Evolutionary conservation across 2,329 filamentous ascomycete genomes (phyloP).

Genomic region (Passalora sequoiae): DNA sequence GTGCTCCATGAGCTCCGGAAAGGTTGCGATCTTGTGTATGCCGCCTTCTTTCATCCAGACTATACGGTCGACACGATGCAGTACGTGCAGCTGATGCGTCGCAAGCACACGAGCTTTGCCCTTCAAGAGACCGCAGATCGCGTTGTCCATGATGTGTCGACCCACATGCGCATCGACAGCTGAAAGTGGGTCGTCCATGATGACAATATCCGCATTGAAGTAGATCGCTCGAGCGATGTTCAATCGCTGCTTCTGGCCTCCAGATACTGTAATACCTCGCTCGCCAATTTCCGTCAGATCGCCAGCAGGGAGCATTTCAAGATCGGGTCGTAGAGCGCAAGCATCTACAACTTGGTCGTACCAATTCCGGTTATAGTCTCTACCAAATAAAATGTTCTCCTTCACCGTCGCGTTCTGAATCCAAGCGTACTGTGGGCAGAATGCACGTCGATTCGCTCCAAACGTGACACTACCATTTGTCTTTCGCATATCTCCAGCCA

Average conservation of each 20-base stretch:
- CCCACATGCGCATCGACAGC: slow-evolving; percentile 57
- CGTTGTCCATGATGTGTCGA: slow-evolving; percentile 79
- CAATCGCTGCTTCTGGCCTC: slow-evolving; percentile 88
- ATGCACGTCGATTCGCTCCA: slow-evolving; percentile 69
- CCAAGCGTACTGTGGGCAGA: slow-evolving; percentile 96
- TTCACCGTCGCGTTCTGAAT: slow-evolving; percentile 86
- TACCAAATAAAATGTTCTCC: slow-evolving; percentile 89
- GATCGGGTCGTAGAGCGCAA: slow-evolving; percentile 76
- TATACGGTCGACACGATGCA: slow-evolving; percentile 84
- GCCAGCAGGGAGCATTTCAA: slow-evolving; percentile 87
- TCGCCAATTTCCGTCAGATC: slow-evolving; percentile 93
- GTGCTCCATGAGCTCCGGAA: slow-evolving; percentile 75
- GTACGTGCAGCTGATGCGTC: slow-evolving; percentile 90
- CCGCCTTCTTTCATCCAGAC: slow-evolving; percentile 86
- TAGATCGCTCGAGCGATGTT: slow-evolving; percentile 82
- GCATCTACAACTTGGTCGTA: slow-evolving; percentile 79
- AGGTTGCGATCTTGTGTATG: slow-evolving; percentile 82
- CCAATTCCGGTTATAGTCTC: slow-evolving; percentile 66
- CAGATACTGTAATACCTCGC: slow-evolving; percentile 89
- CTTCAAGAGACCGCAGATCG: slow-evolving; percentile 81
- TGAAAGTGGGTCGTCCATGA: slow-evolving; percentile 61
- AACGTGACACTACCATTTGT: slow-evolving; percentile 68
- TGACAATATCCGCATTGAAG: slow-evolving; percentile 57
- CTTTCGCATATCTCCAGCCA: slow-evolving; percentile 91
- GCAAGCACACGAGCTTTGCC: slow-evolving; percentile 87